phyloP scores from a whole-genome alignment of 257 asterid species.

The Eucommia ulmoides region DNA sequence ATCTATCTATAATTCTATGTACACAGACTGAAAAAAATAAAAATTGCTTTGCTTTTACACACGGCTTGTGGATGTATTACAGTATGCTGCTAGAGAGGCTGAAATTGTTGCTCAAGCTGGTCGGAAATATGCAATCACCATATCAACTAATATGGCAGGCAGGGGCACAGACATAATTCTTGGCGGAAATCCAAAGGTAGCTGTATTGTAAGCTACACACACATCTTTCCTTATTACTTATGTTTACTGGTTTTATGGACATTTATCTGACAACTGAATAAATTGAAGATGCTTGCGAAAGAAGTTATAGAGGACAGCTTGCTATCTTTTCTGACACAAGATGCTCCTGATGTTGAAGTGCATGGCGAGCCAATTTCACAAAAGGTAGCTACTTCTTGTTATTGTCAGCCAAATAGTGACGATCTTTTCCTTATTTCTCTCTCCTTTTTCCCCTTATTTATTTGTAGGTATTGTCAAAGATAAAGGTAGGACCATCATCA shows the following conservation, averaged over 20 bases:
- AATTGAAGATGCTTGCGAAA: constrained; percentile 73
- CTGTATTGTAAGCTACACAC: neutral
- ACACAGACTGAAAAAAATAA: no score
- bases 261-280: constrained; percentile 2
- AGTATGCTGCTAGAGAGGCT: constrained; percentile 99
- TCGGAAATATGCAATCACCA: constrained; percentile 82
- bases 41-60: no score
- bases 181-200: constrained; percentile 97
- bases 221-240: neutral
- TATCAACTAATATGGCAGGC: constrained; percentile 99
- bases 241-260: neutral
- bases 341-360: constrained; percentile 45
- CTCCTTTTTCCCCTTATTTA: neutral
- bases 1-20: no score
- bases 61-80: no score
- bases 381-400: no score
- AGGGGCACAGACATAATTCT: constrained; percentile 97
- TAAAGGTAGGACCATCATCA: constrained; percentile 87
- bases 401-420: neutral
- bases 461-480: constrained; percentile 73
- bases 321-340: constrained; percentile 56
- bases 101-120: constrained; percentile 98
- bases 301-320: constrained; percentile 70
- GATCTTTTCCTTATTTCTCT: neutral
- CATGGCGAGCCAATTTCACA: constrained; percentile 46